Evolutionary conservation across 1,284 basidiomycete species (phyloP), one percentile per base, ranked within the genome.

Genomic region (Bjerkandera adusta): DNA sequence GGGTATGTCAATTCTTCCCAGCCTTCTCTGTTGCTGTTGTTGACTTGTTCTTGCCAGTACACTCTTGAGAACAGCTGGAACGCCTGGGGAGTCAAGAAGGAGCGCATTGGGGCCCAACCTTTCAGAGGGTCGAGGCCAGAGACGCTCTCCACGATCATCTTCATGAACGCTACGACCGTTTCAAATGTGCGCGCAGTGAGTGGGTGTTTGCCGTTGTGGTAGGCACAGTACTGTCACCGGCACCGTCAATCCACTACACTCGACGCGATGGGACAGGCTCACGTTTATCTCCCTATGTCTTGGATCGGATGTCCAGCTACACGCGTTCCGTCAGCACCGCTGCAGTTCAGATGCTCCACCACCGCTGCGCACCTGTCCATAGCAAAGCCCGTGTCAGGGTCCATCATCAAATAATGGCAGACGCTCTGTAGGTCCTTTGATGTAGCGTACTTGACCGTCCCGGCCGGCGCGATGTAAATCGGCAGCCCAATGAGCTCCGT

Each of bases 331-430:
- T 30, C 24, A 25, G 1, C n/a, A 21, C 21, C 37, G n/a, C n/a
- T n/a, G n/a, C n/a, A n/a, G n/a, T n/a, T n/a, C n/a, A n/a, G n/a
- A n/a, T n/a, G n/a, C n/a, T n/a, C n/a, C n/a, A n/a, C n/a, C n/a
- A n/a, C n/a, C n/a, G n/a, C n/a, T n/a, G 22, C 45, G 21, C 24
- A 47, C 45, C 27, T 24, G 37, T 47, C 45, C 18, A 39, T 15
- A 2, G 45, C 36, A 24, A 47, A 47, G 8, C 45, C 45, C 15
- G 32, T 47, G 13, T 47, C 39, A 0, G 39, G 39, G 32, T 47
- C 45, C 45, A 47, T 47, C 45, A 47, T 47, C 33, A 47, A 35
- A 20, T 42, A 42, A 32, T 47, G 45, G 15, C 45, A 42, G 24
- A 47, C 32, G 18, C 45, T 47, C 32, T 29, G 20, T 8, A 47